Base-by-base conservation (phyloP, 2,329 filamentous ascomycete species). In the Fusarium brevicatenulatum region DNA sequence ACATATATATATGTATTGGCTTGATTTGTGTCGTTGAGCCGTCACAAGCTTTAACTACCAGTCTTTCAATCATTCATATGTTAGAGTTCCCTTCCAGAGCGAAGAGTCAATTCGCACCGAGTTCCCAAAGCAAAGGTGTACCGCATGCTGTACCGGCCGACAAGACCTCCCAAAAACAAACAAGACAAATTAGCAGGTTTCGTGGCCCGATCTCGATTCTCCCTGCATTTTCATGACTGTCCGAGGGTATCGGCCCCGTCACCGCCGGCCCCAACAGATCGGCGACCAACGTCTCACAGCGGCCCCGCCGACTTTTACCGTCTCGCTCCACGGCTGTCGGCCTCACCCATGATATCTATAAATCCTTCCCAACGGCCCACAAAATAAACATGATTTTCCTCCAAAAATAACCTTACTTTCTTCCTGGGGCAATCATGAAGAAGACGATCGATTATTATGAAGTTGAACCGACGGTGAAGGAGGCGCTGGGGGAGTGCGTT, bases 281-380 rank as follows among this genome's bases (percentile, higher is more conserved):
- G 66, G 64, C 66, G 66, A 68, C 50, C 44, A 32, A 40, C 34
- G 6, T 46, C 30, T 50, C 37, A 39, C 40, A 46, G 32, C 32
- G 56, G 34, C 49, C 49, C 64, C 66, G 39, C 66, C 66, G 64
- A 68, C 32, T 39, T 39, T 39, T 63, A 62, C 49, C 66, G 64
- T 68, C 50, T 42, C 37, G 15, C 18, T 16, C 30, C 34, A 46
- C 66, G 66, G 66, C 66, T 68, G 32, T 68, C 66, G 66, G 63
- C 44, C 37, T 63, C 64, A 36, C 11, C 21, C 32, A 32, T 37
- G n/a, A 49, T 23, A 39, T 40, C 37, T 63, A 57, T 63, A 46
- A 55, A 66, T 46, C 40, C 53, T 39, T 9, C 30, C n/a, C 40
- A 37, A 37, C 39, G 23, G 23, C 23, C 65, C 65, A 68, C 57